Conservation (phyloP, 139 green algal genomes). For the Chlorella sp. region DNA sequence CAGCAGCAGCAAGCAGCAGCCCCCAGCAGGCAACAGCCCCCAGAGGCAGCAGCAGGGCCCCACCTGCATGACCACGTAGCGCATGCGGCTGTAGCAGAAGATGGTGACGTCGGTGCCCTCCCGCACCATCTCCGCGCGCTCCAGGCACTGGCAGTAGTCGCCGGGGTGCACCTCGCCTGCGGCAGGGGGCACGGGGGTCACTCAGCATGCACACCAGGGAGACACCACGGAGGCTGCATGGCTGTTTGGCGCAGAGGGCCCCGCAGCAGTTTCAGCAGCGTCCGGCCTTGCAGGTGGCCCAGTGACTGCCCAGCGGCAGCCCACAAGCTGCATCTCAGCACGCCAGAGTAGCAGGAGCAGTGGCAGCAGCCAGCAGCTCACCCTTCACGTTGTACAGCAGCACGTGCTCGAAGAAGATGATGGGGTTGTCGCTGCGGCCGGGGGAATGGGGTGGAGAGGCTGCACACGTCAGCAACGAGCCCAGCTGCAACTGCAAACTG, state of each 20-base stretch:
- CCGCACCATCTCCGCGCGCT: slow-evolving; percentile 84
- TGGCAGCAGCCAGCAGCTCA: background rate
- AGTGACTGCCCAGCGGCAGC: too few species aligned
- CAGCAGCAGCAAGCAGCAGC: background rate
- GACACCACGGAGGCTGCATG: too few species aligned
- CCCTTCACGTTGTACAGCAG: slow-evolving; percentile 98
- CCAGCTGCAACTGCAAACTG: too few species aligned
- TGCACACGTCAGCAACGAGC: too few species aligned
- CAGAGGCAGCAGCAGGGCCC: too few species aligned
- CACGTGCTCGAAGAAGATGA: slow-evolving; percentile 99
- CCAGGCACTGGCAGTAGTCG: slow-evolving; percentile 82
- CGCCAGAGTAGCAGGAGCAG: background rate
- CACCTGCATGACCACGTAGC: slow-evolving; percentile 88
- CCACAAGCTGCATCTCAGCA: too few species aligned
- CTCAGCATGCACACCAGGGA: too few species aligned
- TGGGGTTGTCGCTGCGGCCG: slow-evolving; percentile 65
- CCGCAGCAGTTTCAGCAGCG: too few species aligned
- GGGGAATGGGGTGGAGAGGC: too few species aligned
- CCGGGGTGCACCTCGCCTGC: slow-evolving; percentile 53
- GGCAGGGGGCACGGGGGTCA: background rate
- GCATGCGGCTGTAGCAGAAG: slow-evolving; percentile 97
- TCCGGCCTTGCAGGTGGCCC: too few species aligned
- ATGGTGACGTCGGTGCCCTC: slow-evolving; percentile 90
- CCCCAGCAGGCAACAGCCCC: too few species aligned
- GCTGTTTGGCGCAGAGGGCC: too few species aligned